Evolutionary conservation across 2,329 filamentous ascomycete genomes (phyloP).

Genomic region (Botrytis porri): DNA sequence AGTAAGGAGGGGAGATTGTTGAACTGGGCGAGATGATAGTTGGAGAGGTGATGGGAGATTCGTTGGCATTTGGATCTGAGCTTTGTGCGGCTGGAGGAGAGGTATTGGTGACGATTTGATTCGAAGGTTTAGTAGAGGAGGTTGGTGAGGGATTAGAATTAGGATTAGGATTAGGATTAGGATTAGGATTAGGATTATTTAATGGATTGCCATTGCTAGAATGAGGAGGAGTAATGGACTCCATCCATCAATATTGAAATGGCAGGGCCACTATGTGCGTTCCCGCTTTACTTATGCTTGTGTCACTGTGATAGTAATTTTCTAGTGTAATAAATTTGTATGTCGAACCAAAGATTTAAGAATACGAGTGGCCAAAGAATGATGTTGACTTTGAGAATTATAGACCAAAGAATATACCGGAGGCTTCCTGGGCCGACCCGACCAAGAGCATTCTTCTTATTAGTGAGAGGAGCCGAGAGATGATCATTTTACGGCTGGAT

Average conservation of each 20-base stretch:
- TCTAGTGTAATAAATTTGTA: not conserved
- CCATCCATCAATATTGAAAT: constrained; percentile 34
- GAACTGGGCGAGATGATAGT: constrained; percentile 4
- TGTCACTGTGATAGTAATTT: not conserved
- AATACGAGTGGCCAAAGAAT: not conserved
- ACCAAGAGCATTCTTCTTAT: not conserved
- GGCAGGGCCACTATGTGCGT: constrained; percentile 18
- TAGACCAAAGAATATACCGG: not conserved
- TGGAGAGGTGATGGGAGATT: constrained; percentile 19
- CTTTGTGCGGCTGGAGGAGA: not conserved
- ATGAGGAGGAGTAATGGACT: constrained; percentile 24
- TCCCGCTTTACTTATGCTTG: constrained; percentile 21
- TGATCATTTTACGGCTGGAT: not conserved
- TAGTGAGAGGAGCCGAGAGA: not conserved
- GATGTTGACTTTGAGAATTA: constrained; percentile 4
- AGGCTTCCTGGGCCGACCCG: not conserved
- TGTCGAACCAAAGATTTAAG: not conserved
- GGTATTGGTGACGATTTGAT: not conserved
- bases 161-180: not conserved
- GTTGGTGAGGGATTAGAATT: not conserved
- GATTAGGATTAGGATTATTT: not conserved
- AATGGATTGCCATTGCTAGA: constrained; percentile 23
- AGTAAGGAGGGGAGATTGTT: constrained; percentile 43
- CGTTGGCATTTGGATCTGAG: not conserved
- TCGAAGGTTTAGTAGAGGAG: not conserved